Conservation (phyloP, 192 early-diverging fungal genomes). For the Rhizoclosmatium globosum region DNA sequence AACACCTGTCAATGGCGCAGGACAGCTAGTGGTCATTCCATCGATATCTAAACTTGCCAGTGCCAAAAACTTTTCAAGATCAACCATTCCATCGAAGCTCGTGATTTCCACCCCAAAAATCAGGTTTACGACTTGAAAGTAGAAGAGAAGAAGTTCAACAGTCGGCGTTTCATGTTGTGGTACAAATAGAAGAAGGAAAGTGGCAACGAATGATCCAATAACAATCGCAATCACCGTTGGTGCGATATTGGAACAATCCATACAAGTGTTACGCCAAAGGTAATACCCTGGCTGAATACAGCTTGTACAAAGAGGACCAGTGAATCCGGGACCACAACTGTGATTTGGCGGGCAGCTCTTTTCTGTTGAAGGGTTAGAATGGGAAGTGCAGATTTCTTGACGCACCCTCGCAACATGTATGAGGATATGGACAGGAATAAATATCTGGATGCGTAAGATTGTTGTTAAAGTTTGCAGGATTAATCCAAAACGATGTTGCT, state of each 20-base stretch:
- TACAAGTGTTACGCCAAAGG: constrained; percentile 24
- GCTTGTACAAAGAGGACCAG: constrained; percentile 26
- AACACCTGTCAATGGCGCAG: constrained; percentile 20
- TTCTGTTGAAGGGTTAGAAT: not conserved
- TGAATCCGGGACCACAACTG: constrained; percentile 29
- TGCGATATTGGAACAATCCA: constrained; percentile 1
- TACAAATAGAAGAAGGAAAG: constrained; percentile 27
- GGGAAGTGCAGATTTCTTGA: not conserved
- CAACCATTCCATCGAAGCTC: constrained; percentile 8
- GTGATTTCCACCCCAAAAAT: constrained; percentile 24
- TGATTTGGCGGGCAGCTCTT: constrained; percentile 8
- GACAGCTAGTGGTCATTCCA: constrained; percentile 35
- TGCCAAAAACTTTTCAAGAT: constrained; percentile 26
- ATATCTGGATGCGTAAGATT: constrained; percentile 29
- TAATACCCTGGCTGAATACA: constrained; percentile 10
- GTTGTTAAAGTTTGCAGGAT: not conserved
- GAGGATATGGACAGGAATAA: constrained; percentile 34
- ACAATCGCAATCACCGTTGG: not conserved
- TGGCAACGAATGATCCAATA: constrained; percentile 23
- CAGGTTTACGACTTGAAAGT: constrained; percentile 36
- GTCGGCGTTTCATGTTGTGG: constrained; percentile 33
- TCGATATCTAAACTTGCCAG: constrained; percentile 32
- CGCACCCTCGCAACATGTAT: constrained; percentile 27
- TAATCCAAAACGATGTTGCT: constrained; percentile 4
- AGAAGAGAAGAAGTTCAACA: constrained; percentile 36